These are phyloP conservation scores for Termitomyces sp. DNA, from an alignment of 768 basidiomycete genomes.

Conservation along the genomic window DNA sequence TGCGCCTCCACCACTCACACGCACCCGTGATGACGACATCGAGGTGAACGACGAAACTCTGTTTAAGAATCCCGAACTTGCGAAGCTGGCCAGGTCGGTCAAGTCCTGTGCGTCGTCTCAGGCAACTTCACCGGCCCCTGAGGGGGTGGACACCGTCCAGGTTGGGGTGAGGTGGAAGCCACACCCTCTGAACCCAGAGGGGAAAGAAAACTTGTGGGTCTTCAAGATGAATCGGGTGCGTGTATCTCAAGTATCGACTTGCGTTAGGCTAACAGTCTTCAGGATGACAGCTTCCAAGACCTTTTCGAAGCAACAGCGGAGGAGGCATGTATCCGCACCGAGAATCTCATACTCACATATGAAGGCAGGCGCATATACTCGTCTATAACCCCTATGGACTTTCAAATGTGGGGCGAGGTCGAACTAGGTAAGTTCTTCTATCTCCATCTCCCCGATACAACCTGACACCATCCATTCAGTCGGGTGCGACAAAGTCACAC, in stretches of 20 bases:
- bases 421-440: slow-evolving; percentile 48
- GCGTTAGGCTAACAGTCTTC: not conserved
- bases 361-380: slow-evolving; percentile 63
- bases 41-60: slow-evolving; percentile 42
- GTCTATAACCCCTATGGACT: slow-evolving; percentile 61
- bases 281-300: slow-evolving; percentile 65
- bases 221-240: slow-evolving; percentile 61
- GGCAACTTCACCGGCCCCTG: slow-evolving; percentile 27
- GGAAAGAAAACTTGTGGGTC: slow-evolving; percentile 37
- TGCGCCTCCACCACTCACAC: slow-evolving; percentile 32
- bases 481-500: slow-evolving; percentile 61
- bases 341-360: slow-evolving; percentile 58
- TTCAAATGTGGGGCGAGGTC: slow-evolving; percentile 66
- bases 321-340: slow-evolving; percentile 44
- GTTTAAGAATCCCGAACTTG: slow-evolving; percentile 60
- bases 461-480: slow-evolving; percentile 34
- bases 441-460: not conserved
- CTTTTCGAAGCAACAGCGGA: slow-evolving; percentile 69
- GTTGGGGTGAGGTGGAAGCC: slow-evolving; percentile 62
- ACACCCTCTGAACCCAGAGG: slow-evolving; percentile 52
- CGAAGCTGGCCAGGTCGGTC: slow-evolving; percentile 42
- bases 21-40: slow-evolving; percentile 36
- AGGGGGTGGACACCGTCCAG: slow-evolving; percentile 34
- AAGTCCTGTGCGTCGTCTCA: slow-evolving; percentile 19
- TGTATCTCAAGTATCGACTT: not conserved